phyloP scores from a whole-genome alignment of 2,329 filamentous ascomycete species.

The Scedosporium minutisporum region DNA sequence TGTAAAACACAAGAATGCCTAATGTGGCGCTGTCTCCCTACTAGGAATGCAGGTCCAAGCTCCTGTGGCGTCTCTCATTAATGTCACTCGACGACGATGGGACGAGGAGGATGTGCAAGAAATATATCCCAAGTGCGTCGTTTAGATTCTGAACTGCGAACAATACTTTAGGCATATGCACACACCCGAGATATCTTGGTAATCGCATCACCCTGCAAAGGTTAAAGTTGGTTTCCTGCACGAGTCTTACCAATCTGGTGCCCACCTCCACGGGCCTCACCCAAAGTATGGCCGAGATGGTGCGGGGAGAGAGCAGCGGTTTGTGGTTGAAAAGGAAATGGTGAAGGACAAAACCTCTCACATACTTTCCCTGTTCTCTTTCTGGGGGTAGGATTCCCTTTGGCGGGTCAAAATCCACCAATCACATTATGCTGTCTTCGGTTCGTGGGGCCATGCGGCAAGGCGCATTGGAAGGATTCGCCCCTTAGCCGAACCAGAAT shows the following conservation, averaged over 20 bases:
- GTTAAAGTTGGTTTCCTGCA: not conserved
- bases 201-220: not conserved
- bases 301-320: not conserved
- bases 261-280: not conserved
- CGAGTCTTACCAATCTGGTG: not conserved
- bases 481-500: not conserved
- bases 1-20: not conserved
- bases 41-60: no score
- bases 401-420: not conserved
- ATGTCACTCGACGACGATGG: no score
- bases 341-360: not conserved
- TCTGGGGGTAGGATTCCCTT: not conserved
- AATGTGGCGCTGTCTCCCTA: no score
- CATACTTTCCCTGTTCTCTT: no score
- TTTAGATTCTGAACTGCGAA: no score
- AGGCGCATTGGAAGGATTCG: constrained; percentile 1
- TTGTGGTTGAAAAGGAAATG: not conserved
- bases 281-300: not conserved
- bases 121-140: no score
- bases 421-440: not conserved
- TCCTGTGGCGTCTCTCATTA: no score
- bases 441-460: not conserved
- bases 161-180: not conserved
- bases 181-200: not conserved
- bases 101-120: no score